Evolutionary conservation across 2,329 filamentous ascomycete genomes (phyloP).

Genomic region (Chaetomium olivaceum): DNA sequence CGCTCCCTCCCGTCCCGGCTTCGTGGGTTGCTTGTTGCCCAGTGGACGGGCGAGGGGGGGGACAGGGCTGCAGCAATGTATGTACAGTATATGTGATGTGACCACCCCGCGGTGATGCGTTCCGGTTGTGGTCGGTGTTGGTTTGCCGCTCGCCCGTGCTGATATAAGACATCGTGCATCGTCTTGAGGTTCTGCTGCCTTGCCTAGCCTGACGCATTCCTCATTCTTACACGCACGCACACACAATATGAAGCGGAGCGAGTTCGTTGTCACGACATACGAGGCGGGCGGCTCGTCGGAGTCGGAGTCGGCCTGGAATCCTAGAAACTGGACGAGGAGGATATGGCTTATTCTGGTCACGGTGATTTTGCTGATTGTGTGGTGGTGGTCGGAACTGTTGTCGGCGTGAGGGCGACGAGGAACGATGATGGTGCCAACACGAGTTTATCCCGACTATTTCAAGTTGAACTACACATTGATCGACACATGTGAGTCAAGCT

Average conservation of each 20-base stretch:
- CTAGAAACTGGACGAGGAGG: constrained; percentile 54
- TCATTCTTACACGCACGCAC: neutral
- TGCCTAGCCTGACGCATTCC: neutral
- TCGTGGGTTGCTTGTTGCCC: neutral
- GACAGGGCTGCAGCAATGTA: neutral
- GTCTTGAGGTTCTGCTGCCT: neutral
- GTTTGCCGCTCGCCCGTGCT: neutral
- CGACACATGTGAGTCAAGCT: constrained; percentile 49
- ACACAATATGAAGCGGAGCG: neutral
- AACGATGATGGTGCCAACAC: constrained; percentile 27
- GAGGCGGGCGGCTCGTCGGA: neutral
- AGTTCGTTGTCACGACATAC: neutral
- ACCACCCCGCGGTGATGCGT: neutral
- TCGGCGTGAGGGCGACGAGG: constrained; percentile 38
- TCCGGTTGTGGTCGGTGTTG: neutral
- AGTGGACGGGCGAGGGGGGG: neutral
- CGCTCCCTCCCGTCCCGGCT: neutral
- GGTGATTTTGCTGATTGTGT: constrained; percentile 48
- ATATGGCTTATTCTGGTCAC: constrained; percentile 49
- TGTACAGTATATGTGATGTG: neutral
- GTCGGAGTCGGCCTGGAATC: constrained; percentile 37
- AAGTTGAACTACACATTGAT: constrained; percentile 48
- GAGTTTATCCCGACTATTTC: constrained; percentile 51
- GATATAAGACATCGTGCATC: neutral
- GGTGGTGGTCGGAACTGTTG: constrained; percentile 47